Conservation (phyloP, 495 filamentous ascomycete species). For the Saxophila tyrrhenica region DNA sequence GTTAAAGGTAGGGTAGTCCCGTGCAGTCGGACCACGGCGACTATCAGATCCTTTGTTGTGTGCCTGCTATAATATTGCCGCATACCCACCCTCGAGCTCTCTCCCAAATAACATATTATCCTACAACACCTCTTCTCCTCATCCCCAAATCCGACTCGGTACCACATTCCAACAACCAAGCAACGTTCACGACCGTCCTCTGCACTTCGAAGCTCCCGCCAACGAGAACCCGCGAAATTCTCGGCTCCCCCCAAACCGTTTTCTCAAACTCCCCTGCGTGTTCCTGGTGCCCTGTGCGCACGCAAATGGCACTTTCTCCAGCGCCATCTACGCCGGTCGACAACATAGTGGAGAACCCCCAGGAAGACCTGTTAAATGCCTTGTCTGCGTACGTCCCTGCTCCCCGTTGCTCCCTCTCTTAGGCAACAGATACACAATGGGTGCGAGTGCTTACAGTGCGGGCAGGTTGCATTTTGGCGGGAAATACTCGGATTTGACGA, state of each 20-base stretch:
- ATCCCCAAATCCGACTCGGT: no score
- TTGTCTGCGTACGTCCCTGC: constrained; percentile 28
- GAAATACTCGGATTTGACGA: constrained; percentile 34
- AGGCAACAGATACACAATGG: background rate
- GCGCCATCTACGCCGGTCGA: background rate
- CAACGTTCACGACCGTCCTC: background rate
- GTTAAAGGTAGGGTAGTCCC: background rate
- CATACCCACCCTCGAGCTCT: background rate
- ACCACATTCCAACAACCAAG: background rate
- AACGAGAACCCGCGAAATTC: no score
- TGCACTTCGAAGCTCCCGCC: no score
- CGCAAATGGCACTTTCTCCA: constrained; percentile 2
- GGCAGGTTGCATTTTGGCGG: constrained; percentile 19
- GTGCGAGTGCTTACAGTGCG: background rate
- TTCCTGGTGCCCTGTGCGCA: background rate
- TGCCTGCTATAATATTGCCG: background rate
- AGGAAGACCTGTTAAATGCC: constrained; percentile 27
- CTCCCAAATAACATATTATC: background rate
- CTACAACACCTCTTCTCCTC: background rate
- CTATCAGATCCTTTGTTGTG: background rate
- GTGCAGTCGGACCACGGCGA: background rate
- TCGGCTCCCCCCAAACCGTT: no score
- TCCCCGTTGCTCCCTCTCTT: background rate
- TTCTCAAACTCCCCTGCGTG: no score
- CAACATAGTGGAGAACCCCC: constrained; percentile 12